These are phyloP conservation scores for Lasiosphaeria hispida DNA, from an alignment of 495 filamentous ascomycete species.

Conservation along the genomic window DNA sequence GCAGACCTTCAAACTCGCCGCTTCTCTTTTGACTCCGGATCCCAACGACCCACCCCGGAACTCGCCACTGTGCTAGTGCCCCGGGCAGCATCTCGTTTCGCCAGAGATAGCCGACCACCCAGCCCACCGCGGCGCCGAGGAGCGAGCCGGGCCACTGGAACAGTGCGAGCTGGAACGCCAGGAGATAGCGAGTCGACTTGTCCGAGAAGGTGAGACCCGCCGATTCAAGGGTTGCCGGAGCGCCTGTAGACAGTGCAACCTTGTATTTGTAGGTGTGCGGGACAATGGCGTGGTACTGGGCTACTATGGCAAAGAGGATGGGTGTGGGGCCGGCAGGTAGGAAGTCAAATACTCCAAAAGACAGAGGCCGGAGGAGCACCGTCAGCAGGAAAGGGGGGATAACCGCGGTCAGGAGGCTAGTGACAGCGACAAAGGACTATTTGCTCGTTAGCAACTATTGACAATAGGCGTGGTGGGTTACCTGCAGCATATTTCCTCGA, in stretches of 20 bases:
- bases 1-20: constrained; percentile 68
- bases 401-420: constrained; percentile 67
- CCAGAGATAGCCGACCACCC: constrained; percentile 82
- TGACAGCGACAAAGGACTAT: constrained; percentile 75
- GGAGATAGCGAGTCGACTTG: constrained; percentile 85
- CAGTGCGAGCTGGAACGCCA: constrained; percentile 81
- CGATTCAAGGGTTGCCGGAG: constrained; percentile 34
- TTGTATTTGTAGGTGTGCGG: constrained; percentile 83
- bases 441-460: constrained; percentile 3
- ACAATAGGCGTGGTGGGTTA: constrained; percentile 11
- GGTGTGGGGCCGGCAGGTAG: constrained; percentile 90
- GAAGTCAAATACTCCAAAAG: constrained; percentile 73
- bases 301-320: constrained; percentile 81
- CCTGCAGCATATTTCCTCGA: constrained; percentile 82
- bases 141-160: constrained; percentile 81
- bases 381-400: constrained; percentile 72
- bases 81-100: constrained; percentile 74
- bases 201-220: constrained; percentile 70
- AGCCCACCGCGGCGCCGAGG: constrained; percentile 71
- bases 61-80: constrained; percentile 60
- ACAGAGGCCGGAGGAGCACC: constrained; percentile 69
- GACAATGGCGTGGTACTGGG: constrained; percentile 86
- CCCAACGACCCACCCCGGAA: constrained; percentile 83
- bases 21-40: constrained; percentile 54
- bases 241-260: constrained; percentile 40